A percentile compares a stretch with the other conserved stretches of the same genome.
These are phyloP conservation scores for Suillus subalutaceus DNA, from an alignment of 768 basidiomycete genomes.

Conservation along the genomic window DNA sequence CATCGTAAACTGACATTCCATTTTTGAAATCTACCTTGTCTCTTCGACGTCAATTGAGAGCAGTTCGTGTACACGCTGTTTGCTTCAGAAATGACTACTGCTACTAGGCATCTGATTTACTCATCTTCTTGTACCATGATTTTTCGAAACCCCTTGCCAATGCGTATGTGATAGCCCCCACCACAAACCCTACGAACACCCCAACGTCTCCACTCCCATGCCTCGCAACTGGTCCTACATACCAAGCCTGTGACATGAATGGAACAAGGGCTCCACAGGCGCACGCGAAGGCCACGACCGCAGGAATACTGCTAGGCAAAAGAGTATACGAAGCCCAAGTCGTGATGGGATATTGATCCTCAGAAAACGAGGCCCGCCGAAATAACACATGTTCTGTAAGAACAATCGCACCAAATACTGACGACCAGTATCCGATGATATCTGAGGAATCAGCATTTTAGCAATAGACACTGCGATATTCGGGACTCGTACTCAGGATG, in stretches of 20 bases:
- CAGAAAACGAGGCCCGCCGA: constrained; percentile 34
- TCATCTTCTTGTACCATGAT: constrained; percentile 14
- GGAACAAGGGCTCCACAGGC: constrained; percentile 44
- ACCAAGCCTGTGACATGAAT: constrained; percentile 58
- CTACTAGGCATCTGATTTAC: no score
- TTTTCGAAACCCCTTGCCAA: constrained; percentile 33
- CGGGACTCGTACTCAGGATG: constrained; percentile 34
- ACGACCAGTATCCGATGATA: constrained; percentile 50
- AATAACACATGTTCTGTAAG: constrained; percentile 48
- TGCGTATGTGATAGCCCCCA: constrained; percentile 35
- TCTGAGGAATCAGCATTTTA: constrained; percentile 20
- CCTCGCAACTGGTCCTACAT: constrained; percentile 49
- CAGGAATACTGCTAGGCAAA: constrained; percentile 47
- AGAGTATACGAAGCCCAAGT: constrained; percentile 38
- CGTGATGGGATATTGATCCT: constrained; percentile 37
- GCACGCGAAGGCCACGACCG: constrained; percentile 41
- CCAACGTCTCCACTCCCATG: constrained; percentile 51
- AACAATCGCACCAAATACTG: constrained; percentile 40
- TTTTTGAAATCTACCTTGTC: no score
- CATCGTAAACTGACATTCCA: no score
- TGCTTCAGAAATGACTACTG: neutral
- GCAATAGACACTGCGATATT: neutral
- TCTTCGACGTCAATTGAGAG: neutral
- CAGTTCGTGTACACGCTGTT: neutral
- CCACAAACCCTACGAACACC: constrained; percentile 42